Conservation (phyloP, 1,284 basidiomycete genomes). For the Austroboletus rostrupii region DNA sequence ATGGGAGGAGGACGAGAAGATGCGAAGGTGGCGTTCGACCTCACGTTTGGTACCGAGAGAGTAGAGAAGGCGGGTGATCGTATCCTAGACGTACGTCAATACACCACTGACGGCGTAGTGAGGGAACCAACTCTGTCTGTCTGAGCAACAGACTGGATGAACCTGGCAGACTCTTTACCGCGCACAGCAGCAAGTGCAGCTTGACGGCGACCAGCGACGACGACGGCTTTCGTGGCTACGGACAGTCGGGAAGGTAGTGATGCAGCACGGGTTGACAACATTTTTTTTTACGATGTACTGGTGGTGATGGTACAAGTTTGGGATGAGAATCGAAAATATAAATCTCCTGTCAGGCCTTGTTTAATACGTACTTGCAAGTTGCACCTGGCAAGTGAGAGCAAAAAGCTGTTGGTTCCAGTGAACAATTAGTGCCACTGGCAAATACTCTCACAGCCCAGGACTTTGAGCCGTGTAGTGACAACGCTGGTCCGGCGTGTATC, state of each 20-base stretch:
- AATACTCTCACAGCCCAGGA: slow-evolving; percentile 11
- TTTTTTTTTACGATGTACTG: slow-evolving; percentile 6
- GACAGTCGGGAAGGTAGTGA: slow-evolving; percentile 19
- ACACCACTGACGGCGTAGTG: background rate
- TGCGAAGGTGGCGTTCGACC: slow-evolving; percentile 93
- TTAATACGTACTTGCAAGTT: background rate
- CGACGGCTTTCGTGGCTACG: slow-evolving; percentile 25
- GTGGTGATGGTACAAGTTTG: slow-evolving; percentile 6
- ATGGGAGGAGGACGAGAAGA: slow-evolving; percentile 88
- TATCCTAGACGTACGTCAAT: slow-evolving; percentile 58
- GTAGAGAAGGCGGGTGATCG: slow-evolving; percentile 89
- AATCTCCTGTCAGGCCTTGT: background rate
- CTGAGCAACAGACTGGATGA: slow-evolving; percentile 32
- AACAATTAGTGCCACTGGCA: slow-evolving; percentile 6
- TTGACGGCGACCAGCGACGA: slow-evolving; percentile 50
- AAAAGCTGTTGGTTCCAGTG: slow-evolving; percentile 28
- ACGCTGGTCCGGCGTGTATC: background rate
- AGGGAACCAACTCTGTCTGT: slow-evolving; percentile 29
- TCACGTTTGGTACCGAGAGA: slow-evolving; percentile 94
- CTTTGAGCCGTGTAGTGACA: background rate
- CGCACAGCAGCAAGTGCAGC: slow-evolving; percentile 40
- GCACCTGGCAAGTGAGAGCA: background rate
- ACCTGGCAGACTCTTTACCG: slow-evolving; percentile 23
- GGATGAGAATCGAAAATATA: background rate
- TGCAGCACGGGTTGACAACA: slow-evolving; percentile 26